Evolutionary conservation across 179 eudicot species (phyloP).

Genomic region (Silene coronaria): DNA sequence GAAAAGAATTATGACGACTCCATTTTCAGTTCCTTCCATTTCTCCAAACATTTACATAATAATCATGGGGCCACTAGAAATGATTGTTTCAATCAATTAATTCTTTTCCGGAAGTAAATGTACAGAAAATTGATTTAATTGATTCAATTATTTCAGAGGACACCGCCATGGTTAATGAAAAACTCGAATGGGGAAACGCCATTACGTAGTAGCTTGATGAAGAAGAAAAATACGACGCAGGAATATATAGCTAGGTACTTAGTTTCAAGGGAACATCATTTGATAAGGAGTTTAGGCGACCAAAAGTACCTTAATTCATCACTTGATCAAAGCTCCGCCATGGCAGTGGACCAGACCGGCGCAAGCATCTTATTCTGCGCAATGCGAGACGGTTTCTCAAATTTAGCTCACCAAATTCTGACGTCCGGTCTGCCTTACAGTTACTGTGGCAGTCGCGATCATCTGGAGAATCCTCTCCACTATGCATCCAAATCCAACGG

Average conservation of each 20-base stretch:
- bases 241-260: slow-evolving; percentile 10
- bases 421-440: background rate
- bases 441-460: background rate
- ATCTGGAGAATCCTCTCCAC: too few species aligned
- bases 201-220: background rate
- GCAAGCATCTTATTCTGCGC: slow-evolving; percentile 4
- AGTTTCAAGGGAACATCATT: slow-evolving; percentile 1
- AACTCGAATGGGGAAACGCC: background rate
- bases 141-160: background rate
- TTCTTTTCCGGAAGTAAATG: too few species aligned
- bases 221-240: background rate
- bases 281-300: background rate
- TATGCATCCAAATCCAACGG: too few species aligned
- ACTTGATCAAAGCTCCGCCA: background rate
- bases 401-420: background rate
- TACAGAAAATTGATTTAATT: too few species aligned
- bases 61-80: too few species aligned
- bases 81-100: too few species aligned
- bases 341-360: background rate
- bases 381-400: background rate
- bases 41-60: too few species aligned
- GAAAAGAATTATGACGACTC: too few species aligned
- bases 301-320: background rate
- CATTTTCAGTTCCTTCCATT: too few species aligned
- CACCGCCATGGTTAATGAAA: slow-evolving; percentile 8